These are phyloP conservation scores for Mychonastes homosphaera DNA, from an alignment of 139 green algal species.

Conservation along the genomic window DNA sequence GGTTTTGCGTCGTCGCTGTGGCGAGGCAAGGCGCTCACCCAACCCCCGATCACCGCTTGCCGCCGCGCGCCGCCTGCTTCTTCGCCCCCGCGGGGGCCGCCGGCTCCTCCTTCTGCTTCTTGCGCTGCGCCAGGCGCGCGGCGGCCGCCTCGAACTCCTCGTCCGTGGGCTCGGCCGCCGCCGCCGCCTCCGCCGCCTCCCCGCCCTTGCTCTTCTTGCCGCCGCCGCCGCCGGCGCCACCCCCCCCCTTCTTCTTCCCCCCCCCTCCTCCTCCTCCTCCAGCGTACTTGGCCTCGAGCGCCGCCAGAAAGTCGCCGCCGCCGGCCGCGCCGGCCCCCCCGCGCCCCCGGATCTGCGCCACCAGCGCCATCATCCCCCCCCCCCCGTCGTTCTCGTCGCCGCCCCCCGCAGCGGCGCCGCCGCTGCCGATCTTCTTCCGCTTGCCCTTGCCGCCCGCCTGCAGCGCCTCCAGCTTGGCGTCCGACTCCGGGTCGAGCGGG, in stretches of 20 bases:
- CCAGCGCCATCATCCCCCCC: constrained; percentile 13
- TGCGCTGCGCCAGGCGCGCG: constrained; percentile 3
- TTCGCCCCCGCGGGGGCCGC: no score
- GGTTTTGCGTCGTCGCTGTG: no score
- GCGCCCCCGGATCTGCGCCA: constrained; percentile 20
- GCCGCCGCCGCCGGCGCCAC: not conserved
- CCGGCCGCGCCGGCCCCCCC: not conserved
- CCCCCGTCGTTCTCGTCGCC: no score
- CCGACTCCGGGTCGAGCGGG: not conserved
- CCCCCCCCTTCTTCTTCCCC: constrained; percentile 11
- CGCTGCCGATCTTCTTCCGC: no score
- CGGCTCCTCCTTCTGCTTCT: not conserved
- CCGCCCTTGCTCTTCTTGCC: constrained; percentile 7
- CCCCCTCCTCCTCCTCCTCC: not conserved
- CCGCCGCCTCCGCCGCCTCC: not conserved
- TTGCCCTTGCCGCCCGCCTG: not conserved
- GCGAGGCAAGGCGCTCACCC: no score
- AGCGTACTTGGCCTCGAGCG: constrained; percentile 33
- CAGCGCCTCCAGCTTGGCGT: not conserved
- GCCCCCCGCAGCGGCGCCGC: no score
- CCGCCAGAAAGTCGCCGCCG: constrained; percentile 25
- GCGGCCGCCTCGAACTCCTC: constrained; percentile 39
- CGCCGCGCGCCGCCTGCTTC: no score
- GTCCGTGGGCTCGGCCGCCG: constrained; percentile 27
- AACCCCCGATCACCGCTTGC: no score